These are phyloP conservation scores for Aspergillus olivimuriae DNA, from an alignment of 495 filamentous ascomycete genomes.

Conservation along the genomic window DNA sequence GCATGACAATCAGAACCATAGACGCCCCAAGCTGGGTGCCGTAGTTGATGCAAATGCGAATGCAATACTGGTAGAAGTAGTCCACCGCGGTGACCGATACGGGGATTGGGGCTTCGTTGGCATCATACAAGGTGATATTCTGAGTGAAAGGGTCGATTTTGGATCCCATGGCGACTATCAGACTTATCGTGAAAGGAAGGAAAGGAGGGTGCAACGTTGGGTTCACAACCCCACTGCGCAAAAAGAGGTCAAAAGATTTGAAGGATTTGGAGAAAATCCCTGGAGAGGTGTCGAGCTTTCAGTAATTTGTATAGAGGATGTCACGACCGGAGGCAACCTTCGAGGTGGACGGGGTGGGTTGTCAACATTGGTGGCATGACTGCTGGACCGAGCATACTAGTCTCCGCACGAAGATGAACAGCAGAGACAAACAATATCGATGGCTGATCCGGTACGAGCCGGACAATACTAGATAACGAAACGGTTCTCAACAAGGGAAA, in stretches of 20 bases:
- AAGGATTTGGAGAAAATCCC: background rate
- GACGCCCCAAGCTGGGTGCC: conserved; percentile 69
- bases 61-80: conserved; percentile 39
- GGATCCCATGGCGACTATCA: conserved; percentile 10
- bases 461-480: conserved; percentile 20
- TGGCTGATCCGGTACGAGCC: background rate
- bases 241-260: too few species aligned
- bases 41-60: conserved; percentile 60
- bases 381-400: background rate
- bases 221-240: background rate
- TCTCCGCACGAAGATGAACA: conserved; percentile 13
- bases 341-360: background rate
- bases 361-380: background rate
- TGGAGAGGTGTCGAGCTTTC: background rate
- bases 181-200: background rate
- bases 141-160: conserved; percentile 55
- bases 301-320: conserved; percentile 5
- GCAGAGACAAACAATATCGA: conserved; percentile 24
- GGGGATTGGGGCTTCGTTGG: conserved; percentile 47
- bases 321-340: background rate
- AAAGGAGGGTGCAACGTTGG: background rate
- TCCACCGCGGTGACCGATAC: conserved; percentile 46
- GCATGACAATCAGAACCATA: conserved; percentile 56
- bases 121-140: conserved; percentile 43
- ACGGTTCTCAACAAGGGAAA: conserved; percentile 2